Base-by-base conservation (phyloP, 2,329 filamentous ascomycete species). In the Cercospora citrullina region DNA sequence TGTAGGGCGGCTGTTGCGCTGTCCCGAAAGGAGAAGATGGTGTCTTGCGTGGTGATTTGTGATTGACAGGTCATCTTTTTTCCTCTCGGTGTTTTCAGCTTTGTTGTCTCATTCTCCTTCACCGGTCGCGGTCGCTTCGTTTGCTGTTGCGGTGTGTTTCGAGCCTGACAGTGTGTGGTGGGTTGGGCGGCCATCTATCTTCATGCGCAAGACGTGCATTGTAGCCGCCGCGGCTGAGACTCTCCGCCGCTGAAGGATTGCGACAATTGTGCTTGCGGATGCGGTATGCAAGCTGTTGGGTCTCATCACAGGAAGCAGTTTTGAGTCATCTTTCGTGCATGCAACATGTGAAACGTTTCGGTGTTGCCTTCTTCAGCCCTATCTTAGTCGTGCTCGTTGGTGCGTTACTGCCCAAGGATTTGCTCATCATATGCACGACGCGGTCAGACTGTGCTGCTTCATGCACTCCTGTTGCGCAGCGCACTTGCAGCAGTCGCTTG, bases 331-430 rank as follows among this genome's bases (percentile, higher is more conserved):
- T 12, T 30, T 57, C 51, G 51, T 31, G 51, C 23, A 9, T 57
- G n/a, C 9, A 10, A 10, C 30, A 31, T 33, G 26, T 58, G 21
- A 36, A 36, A 36, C 33, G 26, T 31, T 18, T 18, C 55, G 55
- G 26, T 51, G 45, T 23, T 51, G n/a, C 21, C 26, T 58, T 58
- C 55, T 21, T 58, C 55, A 58, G 55, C 55, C 55, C 55, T 36
- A 58, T 21, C 12, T 21, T 14, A 18, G 28, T 58, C 55, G 55
- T 33, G 55, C 28, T 33, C 48, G 1, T 1, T 31, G 28, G 28
- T 58, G 28, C 16, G 28, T 18, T 33, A 21, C 28, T 14, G 16
- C 55, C 23, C 23, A 28, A 30, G 51, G 14, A 30, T 57, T 9
- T 18, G n/a, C 21, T 16, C 21, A 30, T 57, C 51, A 5, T 9